phyloP scores from a whole-genome alignment of 345 rosid species.

The Turnera subulata region DNA sequence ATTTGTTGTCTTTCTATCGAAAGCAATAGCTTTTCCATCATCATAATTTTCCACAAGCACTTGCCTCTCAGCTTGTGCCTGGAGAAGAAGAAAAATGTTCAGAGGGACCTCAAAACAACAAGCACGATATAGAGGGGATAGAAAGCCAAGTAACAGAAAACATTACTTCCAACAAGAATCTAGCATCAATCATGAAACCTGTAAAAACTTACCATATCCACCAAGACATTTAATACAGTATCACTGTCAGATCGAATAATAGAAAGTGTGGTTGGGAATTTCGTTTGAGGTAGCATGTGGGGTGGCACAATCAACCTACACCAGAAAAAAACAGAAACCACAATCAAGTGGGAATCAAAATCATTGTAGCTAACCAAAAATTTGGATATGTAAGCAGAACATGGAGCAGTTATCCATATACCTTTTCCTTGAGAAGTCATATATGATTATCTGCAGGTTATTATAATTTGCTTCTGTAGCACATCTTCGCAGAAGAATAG shows the following conservation, averaged over 20 bases:
- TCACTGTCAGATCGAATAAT: slow-evolving; percentile 63
- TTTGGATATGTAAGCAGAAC: not conserved
- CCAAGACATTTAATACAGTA: slow-evolving; percentile 82
- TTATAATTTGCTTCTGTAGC: slow-evolving; percentile 64
- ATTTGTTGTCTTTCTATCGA: slow-evolving; percentile 65
- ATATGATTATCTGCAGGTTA: slow-evolving; percentile 67
- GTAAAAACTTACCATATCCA: slow-evolving; percentile 66
- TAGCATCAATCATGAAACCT: not conserved
- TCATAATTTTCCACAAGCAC: slow-evolving; percentile 91
- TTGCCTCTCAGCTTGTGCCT: slow-evolving; percentile 84
- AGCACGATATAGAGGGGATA: not conserved
- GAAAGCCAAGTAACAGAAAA: slow-evolving; percentile 2
- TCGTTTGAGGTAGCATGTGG: slow-evolving; percentile 78
- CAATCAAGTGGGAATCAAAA: slow-evolving; percentile 13
- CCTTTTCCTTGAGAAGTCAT: slow-evolving; percentile 88
- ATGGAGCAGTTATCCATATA: slow-evolving; percentile 19
- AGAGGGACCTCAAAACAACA: not conserved
- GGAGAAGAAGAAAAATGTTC: slow-evolving; percentile 16
- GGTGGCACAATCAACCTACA: slow-evolving; percentile 69
- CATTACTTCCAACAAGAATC: not conserved
- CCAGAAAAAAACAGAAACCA: slow-evolving; percentile 16
- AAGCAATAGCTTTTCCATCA: slow-evolving; percentile 72
- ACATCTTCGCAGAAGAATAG: slow-evolving; percentile 59
- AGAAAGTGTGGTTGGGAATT: slow-evolving; percentile 73
- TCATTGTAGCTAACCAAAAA: slow-evolving; percentile 1